A percentile compares a stretch with the other conserved stretches of the same genome.
Conservation (phyloP, 2,329 filamentous ascomycete genomes). For the Epichloe baconii region DNA sequence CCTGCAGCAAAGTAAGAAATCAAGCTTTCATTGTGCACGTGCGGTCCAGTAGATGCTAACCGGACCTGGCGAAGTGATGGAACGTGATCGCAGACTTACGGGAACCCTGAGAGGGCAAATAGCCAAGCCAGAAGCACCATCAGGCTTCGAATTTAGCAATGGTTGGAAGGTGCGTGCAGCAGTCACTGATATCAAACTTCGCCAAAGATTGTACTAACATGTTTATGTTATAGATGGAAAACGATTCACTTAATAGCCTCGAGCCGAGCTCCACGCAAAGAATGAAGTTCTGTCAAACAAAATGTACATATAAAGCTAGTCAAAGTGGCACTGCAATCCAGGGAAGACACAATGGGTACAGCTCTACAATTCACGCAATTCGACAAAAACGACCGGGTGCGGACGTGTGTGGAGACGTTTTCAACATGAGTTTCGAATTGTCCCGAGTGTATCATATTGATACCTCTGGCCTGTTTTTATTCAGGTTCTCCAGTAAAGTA, state of each 20-base stretch:
- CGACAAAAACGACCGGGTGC: neutral
- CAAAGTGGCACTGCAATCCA: neutral
- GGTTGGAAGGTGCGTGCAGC: slow-evolving; percentile 43
- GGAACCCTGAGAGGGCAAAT: slow-evolving; percentile 45
- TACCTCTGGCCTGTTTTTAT: slow-evolving; percentile 59
- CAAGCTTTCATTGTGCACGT: neutral
- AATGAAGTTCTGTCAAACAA: neutral
- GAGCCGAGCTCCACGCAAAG: neutral
- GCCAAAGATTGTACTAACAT: slow-evolving; percentile 2
- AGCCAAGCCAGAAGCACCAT: slow-evolving; percentile 39
- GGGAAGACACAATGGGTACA: neutral
- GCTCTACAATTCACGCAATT: neutral
- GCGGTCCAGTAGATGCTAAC: slow-evolving; percentile 5
- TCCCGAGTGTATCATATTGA: slow-evolving; percentile 27
- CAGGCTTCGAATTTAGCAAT: slow-evolving; percentile 50
- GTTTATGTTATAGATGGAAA: slow-evolving; percentile 33
- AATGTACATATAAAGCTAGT: slow-evolving; percentile 9
- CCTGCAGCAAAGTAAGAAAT: slow-evolving; percentile 39
- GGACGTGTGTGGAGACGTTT: neutral
- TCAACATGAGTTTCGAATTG: neutral
- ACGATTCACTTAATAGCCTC: slow-evolving; percentile 29
- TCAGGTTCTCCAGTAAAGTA: slow-evolving; percentile 74
- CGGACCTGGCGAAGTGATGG: slow-evolving; percentile 43
- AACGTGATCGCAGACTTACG: slow-evolving; percentile 48
- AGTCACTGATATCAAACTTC: neutral